These are phyloP conservation scores for Lonicera japonica DNA, from an alignment of 129 eudicot genomes.

Conservation along the genomic window DNA sequence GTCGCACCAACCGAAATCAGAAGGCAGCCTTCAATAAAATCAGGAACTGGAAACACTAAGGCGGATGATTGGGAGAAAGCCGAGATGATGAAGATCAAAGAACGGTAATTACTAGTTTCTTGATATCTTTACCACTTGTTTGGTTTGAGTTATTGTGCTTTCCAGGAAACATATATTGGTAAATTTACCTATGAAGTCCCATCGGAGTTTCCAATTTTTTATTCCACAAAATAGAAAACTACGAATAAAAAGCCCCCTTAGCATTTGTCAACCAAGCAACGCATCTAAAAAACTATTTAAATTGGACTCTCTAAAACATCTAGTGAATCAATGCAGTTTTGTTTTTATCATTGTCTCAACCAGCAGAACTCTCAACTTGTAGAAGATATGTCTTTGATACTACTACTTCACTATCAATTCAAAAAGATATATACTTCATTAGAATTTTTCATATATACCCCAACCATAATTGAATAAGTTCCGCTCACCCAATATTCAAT, in stretches of 20 bases:
- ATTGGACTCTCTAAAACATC: not conserved
- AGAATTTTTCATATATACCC: not conserved
- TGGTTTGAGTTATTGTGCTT: too few relatives aligned
- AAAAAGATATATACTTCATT: too few relatives aligned
- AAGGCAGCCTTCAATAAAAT: constrained; percentile 15
- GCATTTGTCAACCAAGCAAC: not conserved
- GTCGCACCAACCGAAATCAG: constrained; percentile 15
- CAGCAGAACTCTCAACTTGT: not conserved
- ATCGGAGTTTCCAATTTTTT: too few relatives aligned
- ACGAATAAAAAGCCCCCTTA: not conserved
- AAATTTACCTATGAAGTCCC: too few relatives aligned
- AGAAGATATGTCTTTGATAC: not conserved
- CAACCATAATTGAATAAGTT: not conserved
- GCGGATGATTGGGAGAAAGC: constrained; percentile 71
- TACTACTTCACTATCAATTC: not conserved
- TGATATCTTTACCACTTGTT: too few relatives aligned
- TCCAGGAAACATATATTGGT: too few relatives aligned
- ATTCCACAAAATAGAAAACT: too few relatives aligned
- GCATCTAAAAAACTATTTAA: not conserved
- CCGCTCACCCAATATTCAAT: too few relatives aligned
- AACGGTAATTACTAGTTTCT: constrained; percentile 25
- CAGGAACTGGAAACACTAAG: constrained; percentile 23
- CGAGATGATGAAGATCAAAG: constrained; percentile 47
- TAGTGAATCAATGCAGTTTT: not conserved
- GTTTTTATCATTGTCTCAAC: not conserved